Evolutionary conservation across 2,329 filamentous ascomycete species (phyloP), one percentile per base, ranked within the genome.

Genomic region (Claviceps citrina): DNA sequence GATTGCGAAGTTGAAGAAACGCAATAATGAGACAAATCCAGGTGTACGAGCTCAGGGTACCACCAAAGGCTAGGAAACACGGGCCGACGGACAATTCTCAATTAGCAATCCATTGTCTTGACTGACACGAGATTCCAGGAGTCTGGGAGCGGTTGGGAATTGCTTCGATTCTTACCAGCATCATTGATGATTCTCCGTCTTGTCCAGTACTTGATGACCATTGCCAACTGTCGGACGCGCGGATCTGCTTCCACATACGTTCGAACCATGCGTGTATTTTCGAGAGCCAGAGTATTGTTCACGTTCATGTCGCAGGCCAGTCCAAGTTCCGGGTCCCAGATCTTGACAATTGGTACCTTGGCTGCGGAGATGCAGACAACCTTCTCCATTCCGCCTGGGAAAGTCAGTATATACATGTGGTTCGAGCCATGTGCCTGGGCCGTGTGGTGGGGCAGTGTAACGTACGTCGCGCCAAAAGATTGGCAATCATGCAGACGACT

Each of bases 11-110:
- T 61, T 98, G 91, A 20, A 98, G 71, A 54, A 96, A 98, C 50
- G 86, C 93, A 56, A 98, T 81, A 49, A 96, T 93, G 70, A 98
- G 76, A 61, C 91, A 98, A 56, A 96, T 96, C 91, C 91, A 98
- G 18, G 91, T 95, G 57, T 98, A 98, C 15, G 91, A 98, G 60
- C 89, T 96, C 44, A 98, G 70, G 6, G 91, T 98, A 42, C 85
- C 87, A 46, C 91, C 87, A 56, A 86, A 85, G 43, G 83, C 91
- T 93, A 55, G 13, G 26, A 31, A 37, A 20, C 22, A 24, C 22
- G 13, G 18, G 12, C 12, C 10, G 16, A 15, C 15, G 8, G 3
- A 8, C n/a, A 12, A 9, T 19, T 34, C 31, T n/a, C n/a, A n/a
- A 46, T 57, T 43, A 56, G 54, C 31, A 36, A 36, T n/a, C n/a